phyloP scores from a whole-genome alignment of 768 basidiomycete species.

The Candolleomyces eurysporus region DNA sequence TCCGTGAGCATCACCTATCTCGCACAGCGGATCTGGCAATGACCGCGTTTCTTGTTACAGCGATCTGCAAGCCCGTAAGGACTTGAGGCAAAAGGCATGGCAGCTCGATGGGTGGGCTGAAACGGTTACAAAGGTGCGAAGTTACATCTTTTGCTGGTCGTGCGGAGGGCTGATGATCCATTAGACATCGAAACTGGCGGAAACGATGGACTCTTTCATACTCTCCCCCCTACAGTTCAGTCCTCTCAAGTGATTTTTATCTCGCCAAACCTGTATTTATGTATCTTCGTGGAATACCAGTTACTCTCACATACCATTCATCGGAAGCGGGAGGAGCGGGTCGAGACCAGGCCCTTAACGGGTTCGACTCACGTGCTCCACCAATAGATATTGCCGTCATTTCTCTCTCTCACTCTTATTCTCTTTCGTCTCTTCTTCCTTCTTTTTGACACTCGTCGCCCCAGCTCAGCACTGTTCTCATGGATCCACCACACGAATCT shows the following conservation, averaged over 20 bases:
- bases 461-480: constrained; percentile 17
- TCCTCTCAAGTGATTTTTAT: constrained; percentile 64
- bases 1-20: constrained; percentile 50
- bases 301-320: background rate
- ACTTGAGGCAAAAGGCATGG: constrained; percentile 89
- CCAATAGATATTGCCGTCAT: constrained; percentile 19
- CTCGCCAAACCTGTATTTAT: constrained; percentile 3
- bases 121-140: constrained; percentile 82
- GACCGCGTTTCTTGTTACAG: constrained; percentile 31
- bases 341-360: too few relatives aligned
- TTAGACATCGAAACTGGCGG: constrained; percentile 87
- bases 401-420: constrained; percentile 9
- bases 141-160: constrained; percentile 1
- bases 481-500: constrained; percentile 56
- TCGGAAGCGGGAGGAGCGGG: too few relatives aligned
- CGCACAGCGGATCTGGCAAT: constrained; percentile 8
- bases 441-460: constrained; percentile 13
- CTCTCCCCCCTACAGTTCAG: constrained; percentile 78
- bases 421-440: constrained; percentile 20
- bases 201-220: constrained; percentile 84
- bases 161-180: constrained; percentile 10
- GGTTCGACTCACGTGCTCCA: constrained; percentile 23
- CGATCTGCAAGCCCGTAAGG: constrained; percentile 76
- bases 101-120: constrained; percentile 93
- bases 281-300: background rate